Evolutionary conservation across 179 eudicot genomes (phyloP).

Genomic region (Pouteria campechiana): DNA sequence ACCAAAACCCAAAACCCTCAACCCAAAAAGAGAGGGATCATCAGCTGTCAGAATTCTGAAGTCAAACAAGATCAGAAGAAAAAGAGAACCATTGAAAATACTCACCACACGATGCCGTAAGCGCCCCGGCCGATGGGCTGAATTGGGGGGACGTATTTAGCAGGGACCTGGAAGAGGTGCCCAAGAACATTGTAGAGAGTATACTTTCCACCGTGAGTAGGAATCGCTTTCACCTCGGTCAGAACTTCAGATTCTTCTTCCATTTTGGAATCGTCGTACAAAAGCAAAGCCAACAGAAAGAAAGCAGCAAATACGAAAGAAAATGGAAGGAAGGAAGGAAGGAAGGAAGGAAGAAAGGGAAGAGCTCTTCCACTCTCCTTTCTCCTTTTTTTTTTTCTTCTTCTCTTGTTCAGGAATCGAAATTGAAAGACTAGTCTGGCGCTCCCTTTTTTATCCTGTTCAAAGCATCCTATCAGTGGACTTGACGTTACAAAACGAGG

Average conservation of each 20-base stretch:
- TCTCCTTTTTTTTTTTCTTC: no score
- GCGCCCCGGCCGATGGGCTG: slow-evolving; percentile 90
- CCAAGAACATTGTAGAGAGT: slow-evolving; percentile 56
- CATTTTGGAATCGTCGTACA: slow-evolving; percentile 7
- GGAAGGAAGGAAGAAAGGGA: background rate
- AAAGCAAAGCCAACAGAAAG: background rate
- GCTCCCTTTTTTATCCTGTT: no score
- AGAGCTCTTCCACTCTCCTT: no score
- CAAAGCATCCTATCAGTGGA: no score
- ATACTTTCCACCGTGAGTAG: slow-evolving; percentile 48
- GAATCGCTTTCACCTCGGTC: slow-evolving; percentile 13
- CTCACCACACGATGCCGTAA: slow-evolving; percentile 85
- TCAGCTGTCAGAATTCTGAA: no score
- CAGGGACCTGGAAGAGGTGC: slow-evolving; percentile 56
- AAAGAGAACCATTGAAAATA: background rate
- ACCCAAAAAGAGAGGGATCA: no score
- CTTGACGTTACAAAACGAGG: no score
- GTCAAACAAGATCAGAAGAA: no score
- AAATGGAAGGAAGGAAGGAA: background rate
- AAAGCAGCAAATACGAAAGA: background rate
- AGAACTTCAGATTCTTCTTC: slow-evolving; percentile 15
- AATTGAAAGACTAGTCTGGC: no score
- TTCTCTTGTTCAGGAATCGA: no score
- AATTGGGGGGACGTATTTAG: slow-evolving; percentile 76
- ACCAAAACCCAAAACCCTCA: no score